These are phyloP conservation scores for Ophiocordyceps sinensis DNA, from an alignment of 2,329 filamentous ascomycete species.

Conservation along the genomic window DNA sequence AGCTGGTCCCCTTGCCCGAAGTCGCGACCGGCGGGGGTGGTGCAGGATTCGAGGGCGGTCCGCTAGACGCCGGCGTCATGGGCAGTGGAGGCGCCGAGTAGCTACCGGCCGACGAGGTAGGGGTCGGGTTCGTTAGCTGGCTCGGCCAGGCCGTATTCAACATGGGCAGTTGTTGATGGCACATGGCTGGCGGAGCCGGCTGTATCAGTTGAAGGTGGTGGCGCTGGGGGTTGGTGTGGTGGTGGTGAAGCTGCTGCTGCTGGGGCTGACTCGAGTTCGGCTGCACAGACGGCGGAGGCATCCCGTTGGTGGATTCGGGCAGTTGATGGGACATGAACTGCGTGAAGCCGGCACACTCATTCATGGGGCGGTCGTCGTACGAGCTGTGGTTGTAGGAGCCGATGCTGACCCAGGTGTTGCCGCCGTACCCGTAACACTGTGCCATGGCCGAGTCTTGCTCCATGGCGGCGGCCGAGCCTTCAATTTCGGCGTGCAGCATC, in stretches of 20 bases:
- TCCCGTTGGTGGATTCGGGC: constrained; percentile 33
- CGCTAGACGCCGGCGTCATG: constrained; percentile 40
- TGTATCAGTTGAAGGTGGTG: constrained; percentile 18
- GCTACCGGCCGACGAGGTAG: constrained; percentile 24
- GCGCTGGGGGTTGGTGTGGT: constrained; percentile 6
- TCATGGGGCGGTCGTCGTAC: constrained; percentile 36
- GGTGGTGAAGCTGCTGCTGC: constrained; percentile 8
- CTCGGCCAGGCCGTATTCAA: constrained; percentile 69
- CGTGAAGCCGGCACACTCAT: constrained; percentile 47
- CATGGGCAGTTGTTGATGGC: constrained; percentile 49
- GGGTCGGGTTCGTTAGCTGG: constrained; percentile 58
- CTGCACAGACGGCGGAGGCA: constrained; percentile 40
- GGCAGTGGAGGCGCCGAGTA: constrained; percentile 46
- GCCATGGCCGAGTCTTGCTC: constrained; percentile 16
- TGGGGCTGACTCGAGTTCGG: constrained; percentile 7
- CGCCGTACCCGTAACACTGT: constrained; percentile 17
- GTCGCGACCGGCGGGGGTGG: not conserved
- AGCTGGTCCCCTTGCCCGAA: not conserved
- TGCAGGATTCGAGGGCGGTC: constrained; percentile 22
- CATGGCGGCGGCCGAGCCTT: constrained; percentile 15
- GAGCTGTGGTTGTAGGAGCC: constrained; percentile 49
- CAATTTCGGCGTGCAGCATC: constrained; percentile 19
- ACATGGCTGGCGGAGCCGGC: constrained; percentile 25
- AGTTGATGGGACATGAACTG: constrained; percentile 39
- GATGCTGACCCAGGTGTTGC: constrained; percentile 41